phyloP scores from a whole-genome alignment of 1,284 basidiomycete species.

The Veloboletus limbatus region DNA sequence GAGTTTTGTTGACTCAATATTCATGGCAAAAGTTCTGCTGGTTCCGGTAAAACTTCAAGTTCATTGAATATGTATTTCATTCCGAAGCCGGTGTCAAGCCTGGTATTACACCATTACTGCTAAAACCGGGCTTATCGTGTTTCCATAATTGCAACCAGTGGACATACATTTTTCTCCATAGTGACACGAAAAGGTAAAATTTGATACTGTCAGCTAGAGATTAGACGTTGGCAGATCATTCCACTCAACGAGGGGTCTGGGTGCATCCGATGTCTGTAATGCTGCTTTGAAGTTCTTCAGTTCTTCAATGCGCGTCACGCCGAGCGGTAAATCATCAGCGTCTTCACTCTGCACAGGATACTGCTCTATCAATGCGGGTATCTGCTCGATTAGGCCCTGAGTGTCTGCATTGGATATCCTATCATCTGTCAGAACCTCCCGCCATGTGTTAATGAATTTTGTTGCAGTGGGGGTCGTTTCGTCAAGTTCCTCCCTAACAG shows the following conservation, averaged over 20 bases:
- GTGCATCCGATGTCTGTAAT: constrained; percentile 49
- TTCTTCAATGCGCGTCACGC: constrained; percentile 67
- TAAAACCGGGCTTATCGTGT: no score
- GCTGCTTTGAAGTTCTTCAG: constrained; percentile 68
- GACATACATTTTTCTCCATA: background rate
- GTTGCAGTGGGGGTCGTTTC: constrained; percentile 45
- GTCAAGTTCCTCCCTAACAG: constrained; percentile 44
- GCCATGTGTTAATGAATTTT: constrained; percentile 57
- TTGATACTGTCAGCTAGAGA: constrained; percentile 30
- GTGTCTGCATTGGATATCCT: constrained; percentile 43
- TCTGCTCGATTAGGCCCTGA: constrained; percentile 47
- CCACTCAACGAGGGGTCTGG: constrained; percentile 65
- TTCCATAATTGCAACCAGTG: no score
- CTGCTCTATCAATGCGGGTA: constrained; percentile 40
- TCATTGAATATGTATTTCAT: no score
- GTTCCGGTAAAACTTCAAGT: no score
- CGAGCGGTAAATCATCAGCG: constrained; percentile 45
- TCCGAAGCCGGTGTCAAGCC: no score
- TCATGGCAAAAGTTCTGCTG: no score
- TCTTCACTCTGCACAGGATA: constrained; percentile 44
- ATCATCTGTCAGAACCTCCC: constrained; percentile 47
- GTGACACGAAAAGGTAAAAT: background rate
- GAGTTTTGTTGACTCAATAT: no score
- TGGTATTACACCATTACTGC: no score
- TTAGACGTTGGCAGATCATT: constrained; percentile 59